Conservation (phyloP, 169 alveolate species). For the Plasmodium coatneyi region DNA sequence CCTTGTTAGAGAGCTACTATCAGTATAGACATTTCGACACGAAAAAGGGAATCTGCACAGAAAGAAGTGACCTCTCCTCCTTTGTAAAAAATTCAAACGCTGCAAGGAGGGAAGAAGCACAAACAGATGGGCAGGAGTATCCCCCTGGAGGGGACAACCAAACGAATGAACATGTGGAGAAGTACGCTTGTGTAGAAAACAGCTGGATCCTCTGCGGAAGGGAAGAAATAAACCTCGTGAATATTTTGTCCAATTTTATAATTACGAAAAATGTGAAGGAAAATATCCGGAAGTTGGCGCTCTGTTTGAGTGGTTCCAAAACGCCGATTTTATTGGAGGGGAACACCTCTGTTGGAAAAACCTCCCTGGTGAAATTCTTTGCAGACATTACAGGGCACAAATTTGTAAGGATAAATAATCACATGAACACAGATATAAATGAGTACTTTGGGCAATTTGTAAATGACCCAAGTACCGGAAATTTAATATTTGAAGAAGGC, state of each 20-base stretch:
- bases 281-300: constrained; percentile 91
- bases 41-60: not conserved
- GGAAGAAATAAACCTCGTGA: constrained; percentile 49
- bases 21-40: constrained; percentile 15
- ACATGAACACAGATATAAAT: constrained; percentile 98
- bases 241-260: constrained; percentile 84
- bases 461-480: constrained; percentile 90
- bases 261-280: constrained; percentile 91
- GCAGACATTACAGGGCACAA: constrained; percentile 95
- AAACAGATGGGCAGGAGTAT: constrained; percentile 7
- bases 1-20: constrained; percentile 30
- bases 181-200: constrained; percentile 71
- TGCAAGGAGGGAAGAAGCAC: not conserved
- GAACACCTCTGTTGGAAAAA: constrained; percentile 99
- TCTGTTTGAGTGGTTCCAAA: constrained; percentile 94
- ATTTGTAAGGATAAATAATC: constrained; percentile 98
- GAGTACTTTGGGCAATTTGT: constrained; percentile 99
- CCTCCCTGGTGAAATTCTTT: constrained; percentile 96
- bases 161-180: constrained; percentile 29
- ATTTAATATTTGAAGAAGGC: constrained; percentile 97
- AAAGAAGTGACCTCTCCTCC: not conserved
- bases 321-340: constrained; percentile 99
- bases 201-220: constrained; percentile 61
- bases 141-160: not conserved
- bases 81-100: not conserved